phyloP scores from a whole-genome alignment of 1,284 basidiomycete species.

The Meripilus lineatus region DNA sequence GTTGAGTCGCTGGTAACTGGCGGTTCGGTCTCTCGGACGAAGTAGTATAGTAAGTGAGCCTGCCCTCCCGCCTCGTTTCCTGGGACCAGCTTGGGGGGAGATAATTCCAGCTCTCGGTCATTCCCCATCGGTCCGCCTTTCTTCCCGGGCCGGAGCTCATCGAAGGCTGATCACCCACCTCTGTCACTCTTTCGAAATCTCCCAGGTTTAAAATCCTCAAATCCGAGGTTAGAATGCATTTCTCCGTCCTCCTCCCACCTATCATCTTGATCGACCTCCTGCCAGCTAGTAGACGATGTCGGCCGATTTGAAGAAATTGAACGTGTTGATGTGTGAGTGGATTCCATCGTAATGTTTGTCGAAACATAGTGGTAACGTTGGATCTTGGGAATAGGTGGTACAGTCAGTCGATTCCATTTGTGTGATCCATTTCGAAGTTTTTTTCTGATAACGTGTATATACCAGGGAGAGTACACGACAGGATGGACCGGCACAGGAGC shows the following conservation, averaged over 20 bases:
- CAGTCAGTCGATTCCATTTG: constrained; percentile 36
- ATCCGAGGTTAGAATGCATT: too few species aligned
- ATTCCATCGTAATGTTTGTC: background rate
- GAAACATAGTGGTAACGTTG: background rate
- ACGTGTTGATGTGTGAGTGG: constrained; percentile 68
- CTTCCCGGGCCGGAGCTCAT: too few species aligned
- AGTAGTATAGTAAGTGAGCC: too few species aligned
- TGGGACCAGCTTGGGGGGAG: too few species aligned
- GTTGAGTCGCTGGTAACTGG: too few species aligned
- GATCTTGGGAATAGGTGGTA: constrained; percentile 48
- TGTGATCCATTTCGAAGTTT: constrained; percentile 15
- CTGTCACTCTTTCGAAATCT: too few species aligned
- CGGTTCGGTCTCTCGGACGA: too few species aligned
- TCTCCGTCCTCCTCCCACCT: constrained; percentile 1
- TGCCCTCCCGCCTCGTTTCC: too few species aligned
- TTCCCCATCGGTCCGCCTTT: too few species aligned
- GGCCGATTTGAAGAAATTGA: constrained; percentile 41
- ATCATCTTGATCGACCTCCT: constrained; percentile 2
- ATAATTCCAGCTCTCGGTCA: too few species aligned
- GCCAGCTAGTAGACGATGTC: constrained; percentile 28
- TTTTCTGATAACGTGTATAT: constrained; percentile 11
- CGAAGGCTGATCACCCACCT: too few species aligned
- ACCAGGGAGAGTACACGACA: constrained; percentile 86
- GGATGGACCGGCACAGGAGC: constrained; percentile 89
- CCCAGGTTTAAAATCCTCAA: too few species aligned